Conservation (phyloP, 441 rosid species). For the Adansonia grandidieri region DNA sequence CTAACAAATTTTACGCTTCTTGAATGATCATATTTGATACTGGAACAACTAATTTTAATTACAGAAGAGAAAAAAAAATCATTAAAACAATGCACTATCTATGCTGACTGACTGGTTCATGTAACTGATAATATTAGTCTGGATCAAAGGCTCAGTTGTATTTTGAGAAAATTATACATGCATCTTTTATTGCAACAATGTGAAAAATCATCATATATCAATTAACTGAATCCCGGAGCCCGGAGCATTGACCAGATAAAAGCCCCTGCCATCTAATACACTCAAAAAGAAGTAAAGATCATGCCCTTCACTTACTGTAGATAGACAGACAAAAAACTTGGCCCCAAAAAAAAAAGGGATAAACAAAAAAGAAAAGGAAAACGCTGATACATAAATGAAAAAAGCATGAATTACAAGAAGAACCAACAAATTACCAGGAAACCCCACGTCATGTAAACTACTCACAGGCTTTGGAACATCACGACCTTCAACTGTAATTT, state of each 20-base stretch:
- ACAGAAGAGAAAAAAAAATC: neutral
- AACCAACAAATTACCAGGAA: conserved; percentile 63
- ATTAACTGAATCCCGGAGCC: neutral
- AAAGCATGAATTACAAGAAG: neutral
- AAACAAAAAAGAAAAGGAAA: neutral
- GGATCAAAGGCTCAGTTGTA: neutral
- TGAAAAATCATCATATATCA: neutral
- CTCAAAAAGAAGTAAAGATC: neutral
- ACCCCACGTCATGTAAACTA: conserved; percentile 70
- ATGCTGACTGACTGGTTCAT: neutral
- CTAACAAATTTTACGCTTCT: neutral
- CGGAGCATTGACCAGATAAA: neutral
- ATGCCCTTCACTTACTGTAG: conserved; percentile 5
- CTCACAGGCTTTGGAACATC: conserved; percentile 92
- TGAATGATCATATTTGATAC: neutral
- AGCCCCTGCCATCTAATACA: neutral
- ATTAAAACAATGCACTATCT: neutral
- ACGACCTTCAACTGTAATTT: conserved; percentile 89
- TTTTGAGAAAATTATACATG: neutral
- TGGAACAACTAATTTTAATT: neutral
- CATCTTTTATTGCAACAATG: neutral
- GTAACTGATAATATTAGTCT: neutral
- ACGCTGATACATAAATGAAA: neutral
- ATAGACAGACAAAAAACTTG: neutral
- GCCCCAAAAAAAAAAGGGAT: neutral